Percentiles rank a stretch among this genome's conserved stretches.
phyloP scores from a whole-genome alignment of 306 rosid species.

The Pterocarpus santalinus region DNA sequence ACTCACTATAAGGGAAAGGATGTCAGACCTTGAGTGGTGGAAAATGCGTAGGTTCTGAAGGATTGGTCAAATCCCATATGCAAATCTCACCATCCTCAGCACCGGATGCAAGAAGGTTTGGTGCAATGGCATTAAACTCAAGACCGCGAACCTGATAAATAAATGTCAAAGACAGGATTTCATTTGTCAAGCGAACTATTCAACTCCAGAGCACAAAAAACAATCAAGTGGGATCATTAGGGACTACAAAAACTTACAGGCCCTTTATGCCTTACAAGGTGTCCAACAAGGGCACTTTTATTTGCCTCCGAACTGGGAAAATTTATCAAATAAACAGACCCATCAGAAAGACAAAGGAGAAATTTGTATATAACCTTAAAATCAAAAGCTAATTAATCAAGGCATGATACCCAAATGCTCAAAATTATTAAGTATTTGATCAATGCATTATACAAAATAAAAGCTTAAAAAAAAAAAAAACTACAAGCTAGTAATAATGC shows the following conservation, averaged over 20 bases:
- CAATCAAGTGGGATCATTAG: background rate
- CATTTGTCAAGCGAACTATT: slow-evolving; percentile 26
- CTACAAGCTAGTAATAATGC: background rate
- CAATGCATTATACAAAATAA: background rate
- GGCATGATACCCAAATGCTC: background rate
- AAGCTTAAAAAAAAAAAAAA: slow-evolving; percentile 13
- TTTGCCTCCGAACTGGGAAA: slow-evolving; percentile 69
- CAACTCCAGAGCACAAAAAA: slow-evolving; percentile 23
- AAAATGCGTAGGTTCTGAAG: slow-evolving; percentile 86
- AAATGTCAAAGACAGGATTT: slow-evolving; percentile 34
- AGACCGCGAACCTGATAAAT: slow-evolving; percentile 93
- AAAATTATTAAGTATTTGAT: slow-evolving; percentile 9
- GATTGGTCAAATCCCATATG: slow-evolving; percentile 96
- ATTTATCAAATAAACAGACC: slow-evolving; percentile 20
- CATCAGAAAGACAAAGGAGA: slow-evolving; percentile 35
- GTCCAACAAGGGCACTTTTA: slow-evolving; percentile 83
- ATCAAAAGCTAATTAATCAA: too few species aligned
- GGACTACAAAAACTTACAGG: slow-evolving; percentile 71
- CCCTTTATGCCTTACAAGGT: slow-evolving; percentile 88
- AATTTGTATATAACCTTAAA: background rate
- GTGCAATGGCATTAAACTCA: slow-evolving; percentile 86
- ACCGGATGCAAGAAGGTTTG: slow-evolving; percentile 94
- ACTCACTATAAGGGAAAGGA: slow-evolving; percentile 11
- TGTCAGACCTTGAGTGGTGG: slow-evolving; percentile 90
- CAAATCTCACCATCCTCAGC: slow-evolving; percentile 99